Base-by-base conservation (phyloP, 1,284 basidiomycete species). In the Moniliophthora roreri region DNA sequence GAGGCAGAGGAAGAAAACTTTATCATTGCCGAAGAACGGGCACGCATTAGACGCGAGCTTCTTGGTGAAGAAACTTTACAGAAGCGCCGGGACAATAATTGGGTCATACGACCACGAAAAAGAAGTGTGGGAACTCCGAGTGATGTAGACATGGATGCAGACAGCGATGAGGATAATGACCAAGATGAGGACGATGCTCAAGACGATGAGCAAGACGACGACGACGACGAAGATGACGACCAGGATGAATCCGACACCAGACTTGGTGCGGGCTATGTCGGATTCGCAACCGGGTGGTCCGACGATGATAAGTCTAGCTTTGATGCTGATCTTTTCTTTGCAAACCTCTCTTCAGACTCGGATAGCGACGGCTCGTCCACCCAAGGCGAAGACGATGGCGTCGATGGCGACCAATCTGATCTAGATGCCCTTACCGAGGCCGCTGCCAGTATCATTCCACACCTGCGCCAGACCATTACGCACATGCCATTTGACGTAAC, bases 321-420 rank as follows among this genome's bases (percentile, higher is more conserved):
- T 59, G 87, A 91, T 58, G 89, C 88, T 3, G 87, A 91, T 58
- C 65, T 91, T 0, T 90, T 90, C 69, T 91, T 90, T 62, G 80
- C 84, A 37, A 86, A 87, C 62, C 77, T 91, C 32, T 81, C 47
- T 13, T 39, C 49, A 11, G 49, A 41, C 15, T 63, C 64, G 6
- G 68, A 66, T 15, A 63, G 44, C 44, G 24, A 62, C 39, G 53
- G 60, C 11, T 63, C 62, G 20, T 65, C 62, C 11, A 68, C 68
- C 11, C 69, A 71, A 36, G 75, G 76, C 48, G 71, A 69, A 44
- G 71, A 70, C 48, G 69, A 63, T 7, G 66, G 53, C 24, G 65
- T 76, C 35, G 77, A 74, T 44, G 74, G 67, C 3, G 64, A 73
- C 58, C 69, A 71, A 55, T 71, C 74, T 26, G 78, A 78, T 56